These are phyloP conservation scores for Saccharomyces mikatae DNA, from an alignment of 805 yeast species.

Conservation along the genomic window DNA sequence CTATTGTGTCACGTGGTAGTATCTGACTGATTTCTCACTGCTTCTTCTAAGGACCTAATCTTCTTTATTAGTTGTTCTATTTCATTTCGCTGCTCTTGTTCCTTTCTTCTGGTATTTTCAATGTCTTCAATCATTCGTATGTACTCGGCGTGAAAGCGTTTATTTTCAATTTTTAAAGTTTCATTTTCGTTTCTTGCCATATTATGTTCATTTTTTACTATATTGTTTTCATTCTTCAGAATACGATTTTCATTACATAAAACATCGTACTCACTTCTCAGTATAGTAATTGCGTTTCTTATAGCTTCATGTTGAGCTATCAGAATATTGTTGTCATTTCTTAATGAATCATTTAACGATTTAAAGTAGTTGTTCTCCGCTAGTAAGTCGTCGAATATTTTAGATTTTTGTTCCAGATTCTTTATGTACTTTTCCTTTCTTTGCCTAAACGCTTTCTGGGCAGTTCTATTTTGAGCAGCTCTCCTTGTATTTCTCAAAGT, in stretches of 20 bases:
- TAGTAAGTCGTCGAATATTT: slow-evolving; percentile 50
- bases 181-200: not conserved
- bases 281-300: not conserved
- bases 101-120: not conserved
- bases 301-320: not conserved
- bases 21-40: not conserved
- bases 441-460: slow-evolving; percentile 84
- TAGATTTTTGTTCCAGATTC: slow-evolving; percentile 65
- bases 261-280: not conserved
- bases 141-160: not conserved
- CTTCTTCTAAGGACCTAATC: not conserved
- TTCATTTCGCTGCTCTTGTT: not conserved
- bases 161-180: not conserved
- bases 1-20: not conserved
- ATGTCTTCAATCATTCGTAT: not conserved
- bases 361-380: slow-evolving; percentile 56
- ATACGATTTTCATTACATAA: slow-evolving; percentile 1
- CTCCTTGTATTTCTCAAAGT: slow-evolving; percentile 48
- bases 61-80: not conserved
- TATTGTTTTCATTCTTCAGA: slow-evolving; percentile 3
- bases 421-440: slow-evolving; percentile 73
- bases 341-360: slow-evolving; percentile 8
- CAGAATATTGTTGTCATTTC: not conserved
- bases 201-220: not conserved
- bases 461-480: slow-evolving; percentile 84